Conservation (phyloP, 768 basidiomycete species). For the Ephemerocybe angulata region DNA sequence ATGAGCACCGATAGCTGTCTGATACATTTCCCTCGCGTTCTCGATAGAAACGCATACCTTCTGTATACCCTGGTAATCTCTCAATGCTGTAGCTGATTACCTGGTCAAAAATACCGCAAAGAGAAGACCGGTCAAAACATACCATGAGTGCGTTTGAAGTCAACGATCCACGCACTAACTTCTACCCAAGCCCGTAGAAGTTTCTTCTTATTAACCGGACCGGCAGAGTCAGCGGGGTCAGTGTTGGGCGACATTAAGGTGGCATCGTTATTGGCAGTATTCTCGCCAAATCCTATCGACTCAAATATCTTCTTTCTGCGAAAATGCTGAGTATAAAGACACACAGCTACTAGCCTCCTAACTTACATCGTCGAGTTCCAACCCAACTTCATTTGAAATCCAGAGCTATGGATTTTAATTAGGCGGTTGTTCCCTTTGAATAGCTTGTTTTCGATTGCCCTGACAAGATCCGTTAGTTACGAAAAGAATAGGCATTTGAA, state of each 20-base stretch:
- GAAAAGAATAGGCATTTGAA: constrained; percentile 4
- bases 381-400: constrained; percentile 63
- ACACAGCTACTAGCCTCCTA: background rate
- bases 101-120: background rate
- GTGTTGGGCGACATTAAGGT: constrained; percentile 55
- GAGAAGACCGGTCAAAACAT: constrained; percentile 10
- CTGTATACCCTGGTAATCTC: constrained; percentile 34
- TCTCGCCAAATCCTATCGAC: constrained; percentile 39
- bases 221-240: constrained; percentile 41
- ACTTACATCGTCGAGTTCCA: constrained; percentile 61
- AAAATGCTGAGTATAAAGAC: constrained; percentile 3
- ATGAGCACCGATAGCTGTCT: constrained; percentile 70
- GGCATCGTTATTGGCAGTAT: constrained; percentile 34
- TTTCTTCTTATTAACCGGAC: constrained; percentile 51
- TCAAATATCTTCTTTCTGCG: constrained; percentile 44
- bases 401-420: constrained; percentile 49
- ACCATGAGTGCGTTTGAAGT: constrained; percentile 52
- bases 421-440: constrained; percentile 66
- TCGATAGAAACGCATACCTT: constrained; percentile 51
- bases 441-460: constrained; percentile 71
- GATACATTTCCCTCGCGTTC: constrained; percentile 66
- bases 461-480: constrained; percentile 24
- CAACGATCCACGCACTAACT: constrained; percentile 58
- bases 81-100: constrained; percentile 42
- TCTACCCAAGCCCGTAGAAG: constrained; percentile 83